Conservation (phyloP, 2,329 filamentous ascomycete genomes). For the Talaromyces rugulosus region DNA sequence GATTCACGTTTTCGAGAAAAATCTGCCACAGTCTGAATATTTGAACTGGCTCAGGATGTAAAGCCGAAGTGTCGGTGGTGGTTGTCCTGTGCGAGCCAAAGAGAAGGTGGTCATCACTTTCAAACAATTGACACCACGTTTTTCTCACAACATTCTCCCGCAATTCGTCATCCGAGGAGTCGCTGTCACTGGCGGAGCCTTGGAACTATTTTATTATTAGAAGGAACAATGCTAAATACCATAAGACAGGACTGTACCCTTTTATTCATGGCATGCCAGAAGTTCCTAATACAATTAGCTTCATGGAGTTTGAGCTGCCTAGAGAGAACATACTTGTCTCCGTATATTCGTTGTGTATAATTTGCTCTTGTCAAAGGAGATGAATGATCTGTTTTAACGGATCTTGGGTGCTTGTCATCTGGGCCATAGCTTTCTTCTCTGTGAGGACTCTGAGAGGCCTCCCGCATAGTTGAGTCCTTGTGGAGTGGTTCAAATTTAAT, state of each 20-base stretch:
- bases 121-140: constrained; percentile 43
- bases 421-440: background rate
- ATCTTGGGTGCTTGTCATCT: background rate
- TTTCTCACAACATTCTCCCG: constrained; percentile 37
- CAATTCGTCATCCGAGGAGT: constrained; percentile 27
- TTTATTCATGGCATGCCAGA: constrained; percentile 10
- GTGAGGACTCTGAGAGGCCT: constrained; percentile 12
- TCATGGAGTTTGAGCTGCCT: background rate
- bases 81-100: constrained; percentile 44
- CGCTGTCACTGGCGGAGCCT: constrained; percentile 23
- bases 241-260: constrained; percentile 2
- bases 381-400: background rate
- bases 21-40: constrained; percentile 56
- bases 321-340: constrained; percentile 3
- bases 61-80: constrained; percentile 40
- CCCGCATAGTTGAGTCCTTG: constrained; percentile 20
- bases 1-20: constrained; percentile 66
- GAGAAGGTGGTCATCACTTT: constrained; percentile 47
- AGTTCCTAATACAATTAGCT: constrained; percentile 1
- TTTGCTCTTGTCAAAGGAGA: constrained; percentile 3
- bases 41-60: constrained; percentile 62
- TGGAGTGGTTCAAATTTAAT: constrained; percentile 66
- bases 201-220: constrained; percentile 6
- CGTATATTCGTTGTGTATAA: background rate
- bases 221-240: background rate